A percentile compares a stretch with the other conserved stretches of the same genome.
Evolutionary conservation across 2,329 filamentous ascomycete species (phyloP).

Genomic region (Penicillium palitans): DNA sequence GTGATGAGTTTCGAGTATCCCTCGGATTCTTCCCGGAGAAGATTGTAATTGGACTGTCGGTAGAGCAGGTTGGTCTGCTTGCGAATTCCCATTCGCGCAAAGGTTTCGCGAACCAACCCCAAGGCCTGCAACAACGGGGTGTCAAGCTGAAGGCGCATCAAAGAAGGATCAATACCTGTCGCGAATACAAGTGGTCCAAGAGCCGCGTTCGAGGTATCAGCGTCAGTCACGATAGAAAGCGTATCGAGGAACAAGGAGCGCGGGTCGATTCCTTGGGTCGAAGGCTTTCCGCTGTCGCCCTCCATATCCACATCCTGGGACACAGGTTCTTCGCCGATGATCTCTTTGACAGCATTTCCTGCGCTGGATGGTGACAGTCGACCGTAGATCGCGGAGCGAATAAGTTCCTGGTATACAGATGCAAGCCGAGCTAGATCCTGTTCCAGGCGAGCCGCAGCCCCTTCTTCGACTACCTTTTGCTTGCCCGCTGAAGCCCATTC

Average conservation of each 20-base stretch:
- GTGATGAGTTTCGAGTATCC: conserved; percentile 96
- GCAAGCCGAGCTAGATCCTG: conserved; percentile 69
- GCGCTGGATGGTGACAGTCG: conserved; percentile 68
- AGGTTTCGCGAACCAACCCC: conserved; percentile 80
- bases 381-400: conserved; percentile 70
- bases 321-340: conserved; percentile 61
- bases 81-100: conserved; percentile 77
- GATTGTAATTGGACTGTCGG: conserved; percentile 93
- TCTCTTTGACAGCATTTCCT: conserved; percentile 71
- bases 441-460: conserved; percentile 63
- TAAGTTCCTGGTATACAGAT: conserved; percentile 79
- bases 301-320: conserved; percentile 49
- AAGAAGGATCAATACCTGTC: conserved; percentile 67
- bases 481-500: conserved; percentile 69
- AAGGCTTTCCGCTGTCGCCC: conserved; percentile 45
- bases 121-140: conserved; percentile 71
- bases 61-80: conserved; percentile 93
- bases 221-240: conserved; percentile 74
- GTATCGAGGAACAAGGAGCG: conserved; percentile 78
- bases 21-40: conserved; percentile 91
- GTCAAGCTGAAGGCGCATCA: conserved; percentile 84
- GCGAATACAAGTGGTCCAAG: conserved; percentile 70
- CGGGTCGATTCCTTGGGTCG: conserved; percentile 54
- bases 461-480: conserved; percentile 65
- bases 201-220: conserved; percentile 58